phyloP scores from a whole-genome alignment of 2,329 filamentous ascomycete genomes.

The Ampelomyces quisqualis region DNA sequence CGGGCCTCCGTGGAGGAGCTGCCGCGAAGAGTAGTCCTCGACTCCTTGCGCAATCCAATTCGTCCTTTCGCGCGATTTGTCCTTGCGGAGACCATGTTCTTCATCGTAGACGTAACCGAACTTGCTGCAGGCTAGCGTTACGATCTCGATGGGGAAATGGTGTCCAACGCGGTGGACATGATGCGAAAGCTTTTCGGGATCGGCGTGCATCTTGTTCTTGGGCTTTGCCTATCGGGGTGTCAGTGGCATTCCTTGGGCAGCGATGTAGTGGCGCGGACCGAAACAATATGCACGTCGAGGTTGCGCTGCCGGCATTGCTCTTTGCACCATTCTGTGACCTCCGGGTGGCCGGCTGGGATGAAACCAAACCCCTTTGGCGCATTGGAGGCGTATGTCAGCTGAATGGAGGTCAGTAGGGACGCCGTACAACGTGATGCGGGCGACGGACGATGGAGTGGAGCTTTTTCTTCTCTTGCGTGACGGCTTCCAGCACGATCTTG shows the following conservation, averaged over 20 bases:
- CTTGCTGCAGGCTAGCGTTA: slow-evolving; percentile 58
- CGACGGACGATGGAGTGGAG: slow-evolving; percentile 52
- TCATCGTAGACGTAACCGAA: slow-evolving; percentile 41
- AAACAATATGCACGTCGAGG: slow-evolving; percentile 59
- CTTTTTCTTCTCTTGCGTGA: slow-evolving; percentile 62
- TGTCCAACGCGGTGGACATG: slow-evolving; percentile 64
- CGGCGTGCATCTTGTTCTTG: slow-evolving; percentile 53
- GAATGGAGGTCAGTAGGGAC: slow-evolving; percentile 37
- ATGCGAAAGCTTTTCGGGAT: slow-evolving; percentile 57
- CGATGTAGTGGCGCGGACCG: slow-evolving; percentile 50
- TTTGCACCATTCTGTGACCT: slow-evolving; percentile 59
- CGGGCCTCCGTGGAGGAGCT: slow-evolving; percentile 27
- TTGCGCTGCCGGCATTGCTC: slow-evolving; percentile 59
- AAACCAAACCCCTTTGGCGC: slow-evolving; percentile 62
- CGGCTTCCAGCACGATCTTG: slow-evolving; percentile 60
- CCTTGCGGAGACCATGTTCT: slow-evolving; percentile 23
- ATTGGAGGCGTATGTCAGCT: slow-evolving; percentile 58
- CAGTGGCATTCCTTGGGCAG: slow-evolving; percentile 3
- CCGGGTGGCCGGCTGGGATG: slow-evolving; percentile 60
- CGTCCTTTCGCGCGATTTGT: slow-evolving; percentile 20
- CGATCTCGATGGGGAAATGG: slow-evolving; percentile 62
- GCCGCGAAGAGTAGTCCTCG: slow-evolving; percentile 35
- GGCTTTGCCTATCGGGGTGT: slow-evolving; percentile 35
- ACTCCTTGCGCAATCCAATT: slow-evolving; percentile 40
- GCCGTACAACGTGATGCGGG: slow-evolving; percentile 6